Base-by-base conservation (phyloP, 108 stramenopile species). In the Cyclotella sp. region DNA sequence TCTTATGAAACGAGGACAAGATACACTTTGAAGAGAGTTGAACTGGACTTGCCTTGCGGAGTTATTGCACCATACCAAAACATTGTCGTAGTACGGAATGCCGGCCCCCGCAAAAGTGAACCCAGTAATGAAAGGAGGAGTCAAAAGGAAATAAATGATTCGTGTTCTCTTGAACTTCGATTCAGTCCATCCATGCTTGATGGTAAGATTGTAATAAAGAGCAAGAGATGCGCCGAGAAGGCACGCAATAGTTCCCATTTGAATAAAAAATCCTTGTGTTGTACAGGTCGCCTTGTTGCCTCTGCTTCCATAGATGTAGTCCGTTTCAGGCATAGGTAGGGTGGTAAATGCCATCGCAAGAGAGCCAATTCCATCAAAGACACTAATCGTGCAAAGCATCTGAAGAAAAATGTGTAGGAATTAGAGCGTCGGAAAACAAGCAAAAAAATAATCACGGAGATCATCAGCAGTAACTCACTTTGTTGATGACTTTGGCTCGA, bases 201-300 rank as follows among this genome's bases (percentile, higher is more conserved):
- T 59, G 7, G 58, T 59, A 83, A 83, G 9, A n/a, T n/a, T n/a
- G n/a, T n/a, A n/a, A n/a, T n/a, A n/a, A n/a, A n/a, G n/a, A n/a
- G n/a, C n/a, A n/a, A n/a, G n/a, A n/a, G n/a, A n/a, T n/a, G n/a
- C n/a, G n/a, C n/a, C n/a, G n/a, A n/a, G n/a, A n/a, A n/a, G n/a
- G n/a, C n/a, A n/a, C n/a, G n/a, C n/a, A n/a, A n/a, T n/a, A n/a
- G n/a, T n/a, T n/a, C n/a, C n/a, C n/a, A n/a, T n/a, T n/a, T n/a
- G n/a, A n/a, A n/a, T n/a, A n/a, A n/a, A n/a, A n/a, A n/a, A n/a
- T n/a, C 70, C 82, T 68, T 83, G 82, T 28, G 82, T 76, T 10
- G 63, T 77, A 49, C 82, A 83, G 24, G 82, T 73, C 12, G 27
- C 22, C 26, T 55, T 15, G 57, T 72, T 83, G 7, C 82, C 82